A percentile compares a stretch with the other conserved stretches of the same genome.
Evolutionary conservation across 257 asterid genomes (phyloP).

Genomic region (Jacaranda copaia): DNA sequence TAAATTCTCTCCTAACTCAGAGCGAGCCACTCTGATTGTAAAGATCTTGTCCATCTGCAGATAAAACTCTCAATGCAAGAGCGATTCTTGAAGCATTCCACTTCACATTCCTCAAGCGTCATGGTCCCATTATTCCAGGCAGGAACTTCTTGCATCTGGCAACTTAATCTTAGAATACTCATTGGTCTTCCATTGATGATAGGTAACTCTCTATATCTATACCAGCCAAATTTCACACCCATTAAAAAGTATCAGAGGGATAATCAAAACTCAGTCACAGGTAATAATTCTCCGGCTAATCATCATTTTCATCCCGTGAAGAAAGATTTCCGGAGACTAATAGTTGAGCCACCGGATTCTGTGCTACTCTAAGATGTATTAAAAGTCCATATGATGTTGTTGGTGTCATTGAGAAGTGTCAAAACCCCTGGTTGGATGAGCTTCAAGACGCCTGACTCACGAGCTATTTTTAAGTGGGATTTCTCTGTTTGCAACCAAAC

Average conservation of each 20-base stretch:
- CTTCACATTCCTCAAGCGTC: constrained; percentile 17
- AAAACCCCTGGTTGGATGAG: background rate
- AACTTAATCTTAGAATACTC: constrained; percentile 33
- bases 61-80: constrained; percentile 41
- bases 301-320: background rate
- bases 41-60: constrained; percentile 34
- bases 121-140: constrained; percentile 33
- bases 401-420: background rate
- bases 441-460: background rate
- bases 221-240: background rate
- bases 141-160: constrained; percentile 37
- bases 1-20: constrained; percentile 21
- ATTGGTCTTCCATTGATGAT: constrained; percentile 44
- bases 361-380: background rate
- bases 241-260: background rate
- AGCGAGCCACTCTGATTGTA: too few relatives aligned
- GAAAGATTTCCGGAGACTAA: background rate
- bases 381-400: background rate
- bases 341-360: background rate
- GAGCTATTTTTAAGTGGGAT: background rate
- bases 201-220: background rate
- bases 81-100: constrained; percentile 27
- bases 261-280: background rate
- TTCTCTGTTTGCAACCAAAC: background rate
- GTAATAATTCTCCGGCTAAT: background rate